Evolutionary conservation across 2,329 filamentous ascomycete genomes (phyloP).

Genomic region (Fusarium sp.): DNA sequence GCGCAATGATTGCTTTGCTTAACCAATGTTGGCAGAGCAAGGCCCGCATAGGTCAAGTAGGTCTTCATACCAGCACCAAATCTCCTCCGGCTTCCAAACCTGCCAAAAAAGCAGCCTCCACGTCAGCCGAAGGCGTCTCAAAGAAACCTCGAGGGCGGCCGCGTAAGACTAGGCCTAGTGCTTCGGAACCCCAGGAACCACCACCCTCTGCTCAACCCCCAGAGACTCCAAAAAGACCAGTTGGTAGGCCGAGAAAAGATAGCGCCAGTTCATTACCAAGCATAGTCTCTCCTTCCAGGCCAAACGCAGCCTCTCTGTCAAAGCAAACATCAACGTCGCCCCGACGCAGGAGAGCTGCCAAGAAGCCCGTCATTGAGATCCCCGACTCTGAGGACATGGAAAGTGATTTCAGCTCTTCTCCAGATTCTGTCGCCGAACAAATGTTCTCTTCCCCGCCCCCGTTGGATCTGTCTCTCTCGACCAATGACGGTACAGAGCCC

Average conservation of each 20-base stretch:
- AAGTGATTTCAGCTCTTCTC: slow-evolving; percentile 44
- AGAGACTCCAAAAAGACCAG: slow-evolving; percentile 49
- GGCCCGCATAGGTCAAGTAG: slow-evolving; percentile 43
- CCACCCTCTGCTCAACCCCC: slow-evolving; percentile 49
- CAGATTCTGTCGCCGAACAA: slow-evolving; percentile 49
- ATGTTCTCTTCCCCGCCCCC: slow-evolving; percentile 56
- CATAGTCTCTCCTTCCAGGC: slow-evolving; percentile 12
- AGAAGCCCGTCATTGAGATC: slow-evolving; percentile 54
- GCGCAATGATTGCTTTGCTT: slow-evolving; percentile 74
- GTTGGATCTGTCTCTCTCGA: slow-evolving; percentile 55
- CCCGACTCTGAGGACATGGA: slow-evolving; percentile 59
- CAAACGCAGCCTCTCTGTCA: slow-evolving; percentile 10
- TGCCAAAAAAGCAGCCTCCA: slow-evolving; percentile 23
- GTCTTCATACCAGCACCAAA: slow-evolving; percentile 33
- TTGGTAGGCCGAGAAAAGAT: slow-evolving; percentile 56
- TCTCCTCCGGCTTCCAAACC: slow-evolving; percentile 19
- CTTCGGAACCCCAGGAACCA: slow-evolving; percentile 46
- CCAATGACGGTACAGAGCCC: slow-evolving; percentile 57
- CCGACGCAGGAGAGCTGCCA: slow-evolving; percentile 22
- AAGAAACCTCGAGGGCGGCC: slow-evolving; percentile 49
- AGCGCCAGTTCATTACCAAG: slow-evolving; percentile 12
- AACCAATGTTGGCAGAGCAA: slow-evolving; percentile 76
- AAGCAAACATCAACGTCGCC: slow-evolving; percentile 27
- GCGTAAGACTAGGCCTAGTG: slow-evolving; percentile 44
- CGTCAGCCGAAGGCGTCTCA: slow-evolving; percentile 7